phyloP scores from a whole-genome alignment of 257 asterid species.

The Fraxinus excelsior region DNA sequence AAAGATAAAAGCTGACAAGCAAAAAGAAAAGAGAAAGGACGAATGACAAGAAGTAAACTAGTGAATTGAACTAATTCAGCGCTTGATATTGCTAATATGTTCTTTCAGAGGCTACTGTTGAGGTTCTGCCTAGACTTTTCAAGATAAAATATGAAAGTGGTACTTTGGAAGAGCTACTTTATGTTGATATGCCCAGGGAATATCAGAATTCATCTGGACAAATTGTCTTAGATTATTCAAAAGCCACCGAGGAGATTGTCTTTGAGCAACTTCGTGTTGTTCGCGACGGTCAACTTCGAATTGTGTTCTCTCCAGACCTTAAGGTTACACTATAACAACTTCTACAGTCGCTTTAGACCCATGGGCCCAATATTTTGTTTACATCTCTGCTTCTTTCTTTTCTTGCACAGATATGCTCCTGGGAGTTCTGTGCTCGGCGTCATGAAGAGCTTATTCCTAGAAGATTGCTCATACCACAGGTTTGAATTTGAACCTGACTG shows the following conservation, averaged over 20 bases:
- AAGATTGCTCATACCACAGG: slow-evolving; percentile 92
- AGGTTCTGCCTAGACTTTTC: slow-evolving; percentile 90
- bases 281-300: slow-evolving; percentile 98
- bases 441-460: slow-evolving; percentile 97
- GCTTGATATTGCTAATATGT: slow-evolving; percentile 20
- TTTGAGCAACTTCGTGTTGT: slow-evolving; percentile 97
- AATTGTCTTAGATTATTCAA: slow-evolving; percentile 91
- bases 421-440: slow-evolving; percentile 98
- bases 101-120: slow-evolving; percentile 88
- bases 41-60: neutral
- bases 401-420: slow-evolving; percentile 76
- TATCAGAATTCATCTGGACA: slow-evolving; percentile 94
- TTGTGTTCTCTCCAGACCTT: slow-evolving; percentile 86
- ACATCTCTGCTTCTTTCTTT: neutral
- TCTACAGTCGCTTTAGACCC: slow-evolving; percentile 12
- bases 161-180: slow-evolving; percentile 85
- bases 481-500: slow-evolving; percentile 22
- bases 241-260: slow-evolving; percentile 96
- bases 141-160: slow-evolving; percentile 95
- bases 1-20: neutral
- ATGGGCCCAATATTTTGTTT: slow-evolving; percentile 20
- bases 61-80: neutral
- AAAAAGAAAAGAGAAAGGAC: neutral
- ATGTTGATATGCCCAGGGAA: slow-evolving; percentile 93
- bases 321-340: slow-evolving; percentile 52